These are phyloP conservation scores for Nepenthes mirabilis DNA, from an alignment of 148 eudicot species.

Conservation along the genomic window DNA sequence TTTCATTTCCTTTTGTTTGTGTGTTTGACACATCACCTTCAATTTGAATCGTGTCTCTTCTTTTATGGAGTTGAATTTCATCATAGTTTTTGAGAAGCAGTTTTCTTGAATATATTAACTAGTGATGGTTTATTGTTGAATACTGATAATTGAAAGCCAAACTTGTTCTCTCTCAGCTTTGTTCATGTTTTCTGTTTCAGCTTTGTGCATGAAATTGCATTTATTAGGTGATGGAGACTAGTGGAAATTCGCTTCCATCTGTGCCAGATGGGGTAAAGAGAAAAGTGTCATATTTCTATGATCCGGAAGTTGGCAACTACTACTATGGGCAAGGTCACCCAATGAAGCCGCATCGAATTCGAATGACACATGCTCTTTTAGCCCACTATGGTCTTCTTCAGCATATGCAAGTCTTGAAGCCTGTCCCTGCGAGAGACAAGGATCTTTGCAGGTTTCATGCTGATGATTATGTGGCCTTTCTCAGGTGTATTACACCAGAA, in stretches of 20 bases:
- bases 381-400: constrained; percentile 52
- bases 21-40: no score
- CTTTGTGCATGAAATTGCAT: no score
- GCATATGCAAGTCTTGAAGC: constrained; percentile 50
- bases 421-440: constrained; percentile 38
- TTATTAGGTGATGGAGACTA: constrained; percentile 23
- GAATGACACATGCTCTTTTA: constrained; percentile 53
- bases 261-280: constrained; percentile 45
- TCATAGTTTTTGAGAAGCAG: no score
- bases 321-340: constrained; percentile 70
- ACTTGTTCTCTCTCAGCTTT: no score
- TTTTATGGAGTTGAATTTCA: no score
- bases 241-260: constrained; percentile 51
- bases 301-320: constrained; percentile 52
- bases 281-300: constrained; percentile 45
- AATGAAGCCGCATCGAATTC: constrained; percentile 57
- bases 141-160: no score
- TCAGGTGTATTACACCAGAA: constrained; percentile 46
- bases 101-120: no score
- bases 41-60: no score
- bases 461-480: constrained; percentile 48
- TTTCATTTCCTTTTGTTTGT: no score
- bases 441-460: constrained; percentile 56
- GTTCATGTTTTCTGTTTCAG: no score
- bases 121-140: no score